Percentiles rank a stretch among this genome's conserved stretches.
phyloP scores from a whole-genome alignment of 2,329 filamentous ascomycete genomes.

The Aspergillus pseudoviridinutans region DNA sequence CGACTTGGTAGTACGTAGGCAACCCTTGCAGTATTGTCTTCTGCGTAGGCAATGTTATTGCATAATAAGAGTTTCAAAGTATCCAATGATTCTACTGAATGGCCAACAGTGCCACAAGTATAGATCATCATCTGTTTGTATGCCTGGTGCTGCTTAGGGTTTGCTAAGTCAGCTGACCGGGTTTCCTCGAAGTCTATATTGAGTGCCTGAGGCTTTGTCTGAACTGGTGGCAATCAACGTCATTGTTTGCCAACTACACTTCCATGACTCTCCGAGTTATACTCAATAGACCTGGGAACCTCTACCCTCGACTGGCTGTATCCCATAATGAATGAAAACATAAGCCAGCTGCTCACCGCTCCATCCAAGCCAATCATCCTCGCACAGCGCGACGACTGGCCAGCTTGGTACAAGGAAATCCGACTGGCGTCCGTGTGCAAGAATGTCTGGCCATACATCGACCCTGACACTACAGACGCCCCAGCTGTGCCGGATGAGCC shows the following conservation, averaged over 20 bases:
- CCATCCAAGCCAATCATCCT: background rate
- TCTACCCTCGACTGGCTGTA: too few relatives aligned
- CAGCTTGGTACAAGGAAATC: background rate
- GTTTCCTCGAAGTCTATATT: too few relatives aligned
- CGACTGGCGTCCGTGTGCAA: background rate
- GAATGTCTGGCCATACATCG: background rate
- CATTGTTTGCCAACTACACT: background rate
- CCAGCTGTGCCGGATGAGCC: background rate
- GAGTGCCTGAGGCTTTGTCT: too few relatives aligned
- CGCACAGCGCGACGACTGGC: background rate
- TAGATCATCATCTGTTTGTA: too few relatives aligned
- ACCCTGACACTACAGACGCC: background rate
- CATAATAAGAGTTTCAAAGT: too few relatives aligned
- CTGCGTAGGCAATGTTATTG: too few relatives aligned
- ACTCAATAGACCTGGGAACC: too few relatives aligned
- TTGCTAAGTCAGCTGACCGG: background rate
- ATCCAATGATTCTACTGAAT: too few relatives aligned
- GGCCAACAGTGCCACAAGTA: too few relatives aligned
- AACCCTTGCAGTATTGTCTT: too few relatives aligned
- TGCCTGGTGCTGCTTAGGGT: background rate
- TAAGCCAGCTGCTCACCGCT: background rate
- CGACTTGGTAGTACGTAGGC: too few relatives aligned
- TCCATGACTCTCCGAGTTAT: background rate
- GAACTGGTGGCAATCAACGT: background rate
- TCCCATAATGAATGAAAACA: background rate